Conservation (phyloP, 73 alveolate species). For the Blepharisma stoltei region DNA sequence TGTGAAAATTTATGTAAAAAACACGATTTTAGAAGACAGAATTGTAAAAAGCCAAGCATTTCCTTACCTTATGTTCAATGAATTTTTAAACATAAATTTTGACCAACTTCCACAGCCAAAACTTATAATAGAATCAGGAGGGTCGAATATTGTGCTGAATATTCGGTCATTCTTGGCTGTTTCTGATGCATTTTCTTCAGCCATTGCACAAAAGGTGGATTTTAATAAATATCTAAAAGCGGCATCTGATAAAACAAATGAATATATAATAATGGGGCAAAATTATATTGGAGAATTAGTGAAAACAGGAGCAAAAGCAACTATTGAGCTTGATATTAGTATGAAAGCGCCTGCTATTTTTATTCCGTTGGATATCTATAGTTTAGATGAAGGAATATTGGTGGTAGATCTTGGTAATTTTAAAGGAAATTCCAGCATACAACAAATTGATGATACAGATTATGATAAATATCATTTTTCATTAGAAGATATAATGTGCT, state of each 20-base stretch:
- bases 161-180: not conserved
- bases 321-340: not conserved
- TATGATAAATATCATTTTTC: too few species aligned
- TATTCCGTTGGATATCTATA: constrained; percentile 12
- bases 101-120: not conserved
- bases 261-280: not conserved
- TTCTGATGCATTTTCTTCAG: not conserved
- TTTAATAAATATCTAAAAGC: not conserved
- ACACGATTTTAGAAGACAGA: not conserved
- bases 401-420: constrained; percentile 23
- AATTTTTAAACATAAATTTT: not conserved
- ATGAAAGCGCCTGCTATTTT: constrained; percentile 29
- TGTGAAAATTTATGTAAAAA: not conserved
- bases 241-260: not conserved
- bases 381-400: not conserved
- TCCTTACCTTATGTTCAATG: not conserved
- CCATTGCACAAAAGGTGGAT: not conserved
- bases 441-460: not conserved
- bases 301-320: not conserved
- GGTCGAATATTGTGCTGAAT: not conserved
- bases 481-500: too few species aligned
- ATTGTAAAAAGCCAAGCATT: not conserved
- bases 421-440: not conserved
- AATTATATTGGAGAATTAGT: not conserved
- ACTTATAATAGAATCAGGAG: not conserved